Conservation (phyloP, 2,329 filamentous ascomycete species). For the Pseudogymnoascus sp. region DNA sequence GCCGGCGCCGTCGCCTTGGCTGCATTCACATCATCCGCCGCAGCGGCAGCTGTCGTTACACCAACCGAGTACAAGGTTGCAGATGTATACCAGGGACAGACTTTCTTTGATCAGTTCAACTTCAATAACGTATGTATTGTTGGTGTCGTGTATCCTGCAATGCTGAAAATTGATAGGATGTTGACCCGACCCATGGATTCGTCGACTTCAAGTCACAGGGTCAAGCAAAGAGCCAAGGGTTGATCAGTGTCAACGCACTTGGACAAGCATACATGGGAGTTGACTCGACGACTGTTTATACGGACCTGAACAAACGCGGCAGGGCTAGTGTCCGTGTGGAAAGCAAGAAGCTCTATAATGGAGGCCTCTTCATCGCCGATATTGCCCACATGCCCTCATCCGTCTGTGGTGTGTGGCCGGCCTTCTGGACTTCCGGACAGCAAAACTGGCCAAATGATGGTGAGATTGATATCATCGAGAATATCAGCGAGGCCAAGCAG, state of each 20-base stretch:
- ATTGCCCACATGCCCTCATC: constrained; percentile 40
- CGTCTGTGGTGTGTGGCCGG: constrained; percentile 19
- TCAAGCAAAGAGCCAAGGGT: constrained; percentile 53
- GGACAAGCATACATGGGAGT: constrained; percentile 44
- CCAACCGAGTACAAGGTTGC: constrained; percentile 16
- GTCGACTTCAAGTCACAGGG: constrained; percentile 58
- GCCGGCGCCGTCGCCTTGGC: constrained; percentile 19
- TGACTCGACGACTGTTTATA: constrained; percentile 34
- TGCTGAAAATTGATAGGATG: constrained; percentile 18
- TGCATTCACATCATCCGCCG: constrained; percentile 12
- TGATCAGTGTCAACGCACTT: constrained; percentile 44
- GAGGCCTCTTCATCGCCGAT: constrained; percentile 41
- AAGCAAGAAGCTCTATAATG: constrained; percentile 37
- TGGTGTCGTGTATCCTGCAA: background rate
- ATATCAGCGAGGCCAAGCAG: constrained; percentile 47
- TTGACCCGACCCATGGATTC: constrained; percentile 67
- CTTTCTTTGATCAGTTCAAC: constrained; percentile 42
- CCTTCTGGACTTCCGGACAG: constrained; percentile 17
- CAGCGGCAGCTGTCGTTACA: constrained; percentile 10
- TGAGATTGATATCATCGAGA: constrained; percentile 37
- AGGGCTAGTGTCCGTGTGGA: constrained; percentile 40
- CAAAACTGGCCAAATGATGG: constrained; percentile 27
- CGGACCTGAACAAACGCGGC: constrained; percentile 29
- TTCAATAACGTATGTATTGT: constrained; percentile 41
- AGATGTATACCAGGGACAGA: constrained; percentile 35